phyloP scores from a whole-genome alignment of 176 grass and related monocot species.

The Carex parvula region DNA sequence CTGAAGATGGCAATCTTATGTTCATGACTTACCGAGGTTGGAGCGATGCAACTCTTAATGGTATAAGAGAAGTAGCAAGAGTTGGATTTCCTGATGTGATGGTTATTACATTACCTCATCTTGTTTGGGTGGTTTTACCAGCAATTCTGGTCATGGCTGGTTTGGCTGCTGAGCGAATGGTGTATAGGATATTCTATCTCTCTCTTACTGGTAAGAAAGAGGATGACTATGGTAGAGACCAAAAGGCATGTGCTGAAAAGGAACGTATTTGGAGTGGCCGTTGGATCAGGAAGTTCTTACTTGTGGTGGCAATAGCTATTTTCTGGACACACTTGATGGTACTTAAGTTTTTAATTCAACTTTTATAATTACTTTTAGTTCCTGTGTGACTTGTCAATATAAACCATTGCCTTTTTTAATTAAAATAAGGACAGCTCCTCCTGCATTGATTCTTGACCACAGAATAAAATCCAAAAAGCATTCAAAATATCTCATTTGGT shows the following conservation, averaged over 20 bases:
- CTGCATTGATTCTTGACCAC: background rate
- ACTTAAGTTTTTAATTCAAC: conserved; percentile 9
- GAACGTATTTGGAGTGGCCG: conserved; percentile 42
- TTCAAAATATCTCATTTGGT: background rate
- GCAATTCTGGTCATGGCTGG: conserved; percentile 59
- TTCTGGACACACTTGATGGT: conserved; percentile 87
- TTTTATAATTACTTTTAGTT: background rate
- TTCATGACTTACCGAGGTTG: conserved; percentile 86
- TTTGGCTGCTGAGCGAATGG: conserved; percentile 62
- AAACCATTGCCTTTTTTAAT: background rate
- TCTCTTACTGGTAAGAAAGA: conserved; percentile 84
- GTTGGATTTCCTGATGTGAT: conserved; percentile 80
- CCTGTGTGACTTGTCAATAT: background rate
- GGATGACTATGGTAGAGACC: conserved; percentile 66
- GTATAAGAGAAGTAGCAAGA: conserved; percentile 27
- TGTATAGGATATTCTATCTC: conserved; percentile 61
- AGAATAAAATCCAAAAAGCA: background rate
- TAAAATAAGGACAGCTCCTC: background rate
- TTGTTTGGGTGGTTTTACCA: conserved; percentile 71
- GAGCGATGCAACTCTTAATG: conserved; percentile 34
- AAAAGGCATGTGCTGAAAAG: conserved; percentile 30
- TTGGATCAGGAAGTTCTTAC: conserved; percentile 78
- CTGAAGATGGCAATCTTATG: conserved; percentile 41
- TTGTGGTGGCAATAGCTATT: conserved; percentile 47
- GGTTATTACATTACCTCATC: conserved; percentile 85